A percentile compares a stretch with the other conserved stretches of the same genome.
Conservation (phyloP, 257 asterid species). For the Solanum ossicruentum region DNA sequence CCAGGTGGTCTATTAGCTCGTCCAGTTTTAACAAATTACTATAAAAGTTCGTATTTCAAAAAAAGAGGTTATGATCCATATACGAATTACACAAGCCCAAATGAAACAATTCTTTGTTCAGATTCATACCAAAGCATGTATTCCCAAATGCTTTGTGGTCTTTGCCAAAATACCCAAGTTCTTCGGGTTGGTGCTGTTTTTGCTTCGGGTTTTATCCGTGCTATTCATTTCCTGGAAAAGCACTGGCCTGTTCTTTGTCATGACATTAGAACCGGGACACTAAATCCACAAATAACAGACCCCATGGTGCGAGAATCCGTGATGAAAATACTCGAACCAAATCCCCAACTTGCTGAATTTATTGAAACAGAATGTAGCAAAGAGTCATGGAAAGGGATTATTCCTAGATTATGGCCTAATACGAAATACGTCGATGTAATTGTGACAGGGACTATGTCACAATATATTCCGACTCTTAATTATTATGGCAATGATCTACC, state of each 20-base stretch:
- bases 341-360: slow-evolving; percentile 7
- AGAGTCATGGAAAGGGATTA: slow-evolving; percentile 7
- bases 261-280: slow-evolving; percentile 15
- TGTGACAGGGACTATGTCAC: slow-evolving; percentile 14
- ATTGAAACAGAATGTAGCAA: neutral
- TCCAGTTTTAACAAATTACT: slow-evolving; percentile 24
- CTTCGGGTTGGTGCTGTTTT: slow-evolving; percentile 33
- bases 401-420: slow-evolving; percentile 7
- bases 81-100: slow-evolving; percentile 29
- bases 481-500: slow-evolving; percentile 29
- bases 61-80: slow-evolving; percentile 20
- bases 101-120: slow-evolving; percentile 30
- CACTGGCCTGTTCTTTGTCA: slow-evolving; percentile 21
- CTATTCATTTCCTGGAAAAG: slow-evolving; percentile 19
- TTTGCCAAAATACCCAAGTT: slow-evolving; percentile 19
- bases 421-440: slow-evolving; percentile 5
- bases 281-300: slow-evolving; percentile 18
- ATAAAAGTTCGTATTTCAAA: slow-evolving; percentile 2
- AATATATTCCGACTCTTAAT: slow-evolving; percentile 22
- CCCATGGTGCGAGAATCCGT: slow-evolving; percentile 8
- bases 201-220: slow-evolving; percentile 33
- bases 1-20: slow-evolving; percentile 30
- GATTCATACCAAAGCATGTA: slow-evolving; percentile 37
- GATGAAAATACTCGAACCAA: slow-evolving; percentile 13
- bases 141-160: slow-evolving; percentile 34